These are phyloP conservation scores for Populus tomentosa DNA, from an alignment of 441 rosid genomes.

Conservation along the genomic window DNA sequence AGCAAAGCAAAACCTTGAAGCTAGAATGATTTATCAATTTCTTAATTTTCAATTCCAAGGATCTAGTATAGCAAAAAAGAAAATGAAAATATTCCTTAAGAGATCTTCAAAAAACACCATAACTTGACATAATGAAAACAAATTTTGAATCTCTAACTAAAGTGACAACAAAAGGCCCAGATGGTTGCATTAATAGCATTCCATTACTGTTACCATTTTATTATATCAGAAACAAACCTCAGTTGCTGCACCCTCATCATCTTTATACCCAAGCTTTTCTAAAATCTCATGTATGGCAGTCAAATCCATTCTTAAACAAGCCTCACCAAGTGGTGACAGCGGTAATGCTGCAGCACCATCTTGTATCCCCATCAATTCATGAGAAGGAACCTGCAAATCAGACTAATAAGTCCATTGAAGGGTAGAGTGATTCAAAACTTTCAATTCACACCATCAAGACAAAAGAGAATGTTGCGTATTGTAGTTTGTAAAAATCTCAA, in stretches of 20 bases:
- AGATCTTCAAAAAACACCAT: not conserved
- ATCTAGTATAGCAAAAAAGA: not conserved
- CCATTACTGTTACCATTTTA: not conserved
- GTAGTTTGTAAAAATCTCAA: not conserved
- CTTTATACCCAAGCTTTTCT: conserved; percentile 76
- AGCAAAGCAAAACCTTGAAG: not conserved
- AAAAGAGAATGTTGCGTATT: not conserved
- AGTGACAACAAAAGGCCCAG: not conserved
- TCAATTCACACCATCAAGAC: not conserved
- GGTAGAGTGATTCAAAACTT: conserved; percentile 1
- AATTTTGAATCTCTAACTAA: not conserved
- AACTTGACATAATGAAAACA: not conserved
- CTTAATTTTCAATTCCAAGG: not conserved
- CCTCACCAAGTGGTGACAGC: conserved; percentile 73
- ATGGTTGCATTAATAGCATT: conserved; percentile 1
- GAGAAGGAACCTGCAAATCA: conserved; percentile 58
- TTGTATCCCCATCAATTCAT: conserved; percentile 75
- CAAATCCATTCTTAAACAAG: conserved; percentile 73
- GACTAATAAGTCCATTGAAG: conserved; percentile 5
- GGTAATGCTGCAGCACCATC: conserved; percentile 46
- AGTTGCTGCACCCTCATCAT: conserved; percentile 75
- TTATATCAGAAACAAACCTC: conserved; percentile 37
- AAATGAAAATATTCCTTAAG: not conserved
- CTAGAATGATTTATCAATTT: not conserved
- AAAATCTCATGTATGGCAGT: conserved; percentile 74